Evolutionary conservation across 352 stramenopile genomes (phyloP), one percentile per base, ranked within the genome.

Genomic region (Halophytophthora batemanensis): DNA sequence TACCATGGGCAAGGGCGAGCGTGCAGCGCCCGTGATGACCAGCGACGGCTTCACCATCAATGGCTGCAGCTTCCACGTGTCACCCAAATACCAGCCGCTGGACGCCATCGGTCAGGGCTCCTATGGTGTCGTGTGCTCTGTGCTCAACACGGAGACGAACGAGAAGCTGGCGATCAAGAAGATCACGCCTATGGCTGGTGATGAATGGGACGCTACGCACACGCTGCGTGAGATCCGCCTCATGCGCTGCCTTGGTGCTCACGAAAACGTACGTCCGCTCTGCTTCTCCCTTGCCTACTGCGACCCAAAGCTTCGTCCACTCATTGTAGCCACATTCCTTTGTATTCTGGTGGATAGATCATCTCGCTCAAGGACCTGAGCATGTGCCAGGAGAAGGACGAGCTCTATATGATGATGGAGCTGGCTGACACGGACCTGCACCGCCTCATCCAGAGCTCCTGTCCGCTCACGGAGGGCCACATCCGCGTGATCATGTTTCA

Each of bases 401-500:
- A 97, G 69, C 71, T 98, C 25, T 98, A 98, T 66, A 97, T 98
- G 71, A 94, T 97, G 64, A 98, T 98, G 93, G 90, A 97, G 60
- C 74, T 98, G 21, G 86, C 95, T 3, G 93, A 98, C 64, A 97
- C 86, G 15, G 93, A 98, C 61, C 74, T 98, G 34, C 88, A 96
- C 41, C 74, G 84, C 1, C 73, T 97, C 22, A 95, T 97, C 45
- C 86, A 96, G 59, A 95, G 82, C 54, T 90, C 85, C 2, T 93
- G 83, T 37, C 79, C 77, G n/a, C 54, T 91, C 8, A 86, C 76
- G 0, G 77, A 90, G 50, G 81, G 78, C 36, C 83, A 91, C 68
- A 87, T 92, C 45, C 78, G 83, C 25, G 78, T 93, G 50, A 91
- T 91, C 69, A 90, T 93, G 81, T 90, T 86, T 61, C 83, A 91